phyloP scores from a whole-genome alignment of 2,329 filamentous ascomycete genomes.

The Gnomoniopsis sp. region DNA sequence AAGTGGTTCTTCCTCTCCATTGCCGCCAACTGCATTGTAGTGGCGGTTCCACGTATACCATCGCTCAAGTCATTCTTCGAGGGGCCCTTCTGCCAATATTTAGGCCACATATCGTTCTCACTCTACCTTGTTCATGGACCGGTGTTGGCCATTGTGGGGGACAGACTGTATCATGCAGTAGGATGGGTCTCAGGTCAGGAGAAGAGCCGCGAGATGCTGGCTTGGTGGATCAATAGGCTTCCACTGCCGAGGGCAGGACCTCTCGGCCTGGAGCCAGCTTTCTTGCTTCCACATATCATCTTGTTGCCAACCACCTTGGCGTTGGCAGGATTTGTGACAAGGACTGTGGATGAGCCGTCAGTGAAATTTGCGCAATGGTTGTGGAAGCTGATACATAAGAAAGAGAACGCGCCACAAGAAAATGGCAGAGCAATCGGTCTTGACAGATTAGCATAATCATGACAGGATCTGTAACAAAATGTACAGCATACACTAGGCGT shows the following conservation, averaged over 20 bases:
- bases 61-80: constrained; percentile 59
- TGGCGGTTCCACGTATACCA: constrained; percentile 52
- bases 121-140: constrained; percentile 65
- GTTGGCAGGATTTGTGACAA: constrained; percentile 54
- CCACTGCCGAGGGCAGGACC: constrained; percentile 54
- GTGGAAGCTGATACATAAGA: constrained; percentile 43
- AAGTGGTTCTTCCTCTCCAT: constrained; percentile 68
- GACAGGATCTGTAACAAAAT: background rate
- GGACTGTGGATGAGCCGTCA: constrained; percentile 55
- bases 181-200: constrained; percentile 51
- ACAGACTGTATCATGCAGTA: constrained; percentile 59
- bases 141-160: constrained; percentile 55
- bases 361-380: constrained; percentile 56
- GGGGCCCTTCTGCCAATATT: constrained; percentile 54
- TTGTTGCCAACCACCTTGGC: constrained; percentile 58
- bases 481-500: background rate
- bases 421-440: background rate
- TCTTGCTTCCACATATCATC: constrained; percentile 57
- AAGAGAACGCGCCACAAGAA: constrained; percentile 13
- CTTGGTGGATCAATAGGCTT: constrained; percentile 54
- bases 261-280: constrained; percentile 57
- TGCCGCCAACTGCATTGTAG: constrained; percentile 55
- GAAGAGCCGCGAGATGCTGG: constrained; percentile 45
- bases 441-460: background rate
- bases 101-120: constrained; percentile 60